These are phyloP conservation scores for Megacollybia marginata DNA, from an alignment of 768 basidiomycete genomes.

Conservation along the genomic window DNA sequence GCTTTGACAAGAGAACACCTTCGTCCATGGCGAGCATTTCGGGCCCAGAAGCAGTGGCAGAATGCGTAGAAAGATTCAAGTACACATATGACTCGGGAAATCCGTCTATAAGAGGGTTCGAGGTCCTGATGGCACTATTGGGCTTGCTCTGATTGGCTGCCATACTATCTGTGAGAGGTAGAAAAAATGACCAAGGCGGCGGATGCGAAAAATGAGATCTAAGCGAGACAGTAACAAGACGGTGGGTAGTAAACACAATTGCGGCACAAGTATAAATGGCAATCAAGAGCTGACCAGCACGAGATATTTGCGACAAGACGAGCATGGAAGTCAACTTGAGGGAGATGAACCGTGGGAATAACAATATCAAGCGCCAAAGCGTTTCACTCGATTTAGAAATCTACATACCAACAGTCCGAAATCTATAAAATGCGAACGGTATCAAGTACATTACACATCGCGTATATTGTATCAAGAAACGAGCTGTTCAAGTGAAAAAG, in stretches of 20 bases:
- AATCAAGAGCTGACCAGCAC: background rate
- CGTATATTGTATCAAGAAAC: too few species aligned
- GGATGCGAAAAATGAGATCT: slow-evolving; percentile 18
- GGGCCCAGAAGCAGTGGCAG: slow-evolving; percentile 19
- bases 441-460: too few species aligned
- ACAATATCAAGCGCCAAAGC: too few species aligned
- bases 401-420: too few species aligned
- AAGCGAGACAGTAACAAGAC: slow-evolving; percentile 27
- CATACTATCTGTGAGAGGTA: slow-evolving; percentile 10
- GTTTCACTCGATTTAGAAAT: too few species aligned
- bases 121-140: slow-evolving; percentile 2
- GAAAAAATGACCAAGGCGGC: slow-evolving; percentile 11
- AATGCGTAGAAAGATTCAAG: slow-evolving; percentile 6
- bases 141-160: slow-evolving; percentile 7
- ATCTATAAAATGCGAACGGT: too few species aligned
- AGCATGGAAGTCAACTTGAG: background rate
- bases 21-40: slow-evolving; percentile 32
- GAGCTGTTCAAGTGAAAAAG: too few species aligned
- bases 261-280: slow-evolving; percentile 28
- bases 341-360: too few species aligned
- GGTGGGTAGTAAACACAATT: slow-evolving; percentile 37
- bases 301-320: background rate
- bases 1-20: slow-evolving; percentile 56
- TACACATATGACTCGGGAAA: slow-evolving; percentile 7
- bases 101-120: slow-evolving; percentile 5